Evolutionary conservation across 768 basidiomycete species (phyloP), one percentile per base, ranked within the genome.

Genomic region (Leccinum disarticulatum): DNA sequence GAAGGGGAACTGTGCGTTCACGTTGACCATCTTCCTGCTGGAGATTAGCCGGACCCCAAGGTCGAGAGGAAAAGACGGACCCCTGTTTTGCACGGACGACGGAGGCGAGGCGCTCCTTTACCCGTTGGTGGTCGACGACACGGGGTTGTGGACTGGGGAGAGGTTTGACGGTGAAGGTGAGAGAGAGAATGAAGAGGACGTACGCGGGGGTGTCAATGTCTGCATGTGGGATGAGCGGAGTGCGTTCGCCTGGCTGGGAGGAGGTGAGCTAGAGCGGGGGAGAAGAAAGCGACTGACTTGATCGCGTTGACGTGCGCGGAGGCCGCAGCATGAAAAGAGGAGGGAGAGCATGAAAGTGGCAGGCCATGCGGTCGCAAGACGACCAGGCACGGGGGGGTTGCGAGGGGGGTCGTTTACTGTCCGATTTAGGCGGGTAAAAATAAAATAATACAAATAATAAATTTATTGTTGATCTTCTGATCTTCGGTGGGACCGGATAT

Each of bases 21-120:
- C 80, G 57, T 87, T 87, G 63, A 88, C 86, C 87, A 88, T 88
- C 79, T 83, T 86, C 33, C 87, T 88, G 69, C 35, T 30, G 56
- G 53, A 14, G 54, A 56, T 31, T 31, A 60, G 49, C 6, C 38
- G 48, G 13, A 28, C 1, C 17, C 6, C 17, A 4, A 35, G 35
- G 43, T 47, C 17, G 55, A 25, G 57, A 9, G 17, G 46, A 15
- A 13, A 1, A 10, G 30, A 76, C 80, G 60, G 59, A 86, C 87
- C 83, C 80, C 73, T 87, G 83, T 66, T 84, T 86, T 2, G 81
- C 71, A 4, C 84, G 82, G 28, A 88, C 84, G 33, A 88, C 86
- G 9, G 77, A 73, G 4, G 78, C 76, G 53, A 87, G 71, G 25
- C 82, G 73, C 38, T 82, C 82, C 66, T 81, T 82, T 63, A 83